A percentile compares a stretch with the other conserved stretches of the same genome.
phyloP scores from a whole-genome alignment of 176 grass and related monocot species.

The Bolboschoenus planiculmis region DNA sequence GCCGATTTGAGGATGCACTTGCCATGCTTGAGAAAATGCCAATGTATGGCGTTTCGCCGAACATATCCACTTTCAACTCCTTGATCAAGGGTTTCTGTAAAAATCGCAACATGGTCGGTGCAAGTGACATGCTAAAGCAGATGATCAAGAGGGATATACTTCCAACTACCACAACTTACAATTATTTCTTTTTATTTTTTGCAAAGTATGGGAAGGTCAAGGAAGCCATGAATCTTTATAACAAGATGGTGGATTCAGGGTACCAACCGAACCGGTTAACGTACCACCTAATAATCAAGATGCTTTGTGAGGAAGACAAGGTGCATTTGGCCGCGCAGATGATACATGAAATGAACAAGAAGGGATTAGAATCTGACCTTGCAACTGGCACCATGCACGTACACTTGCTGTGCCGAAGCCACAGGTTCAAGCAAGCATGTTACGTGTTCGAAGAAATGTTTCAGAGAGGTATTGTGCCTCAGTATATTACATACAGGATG shows the following conservation, averaged over 20 bases:
- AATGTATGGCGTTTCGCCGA: constrained; percentile 52
- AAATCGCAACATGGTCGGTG: constrained; percentile 47
- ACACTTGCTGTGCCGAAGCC: constrained; percentile 59
- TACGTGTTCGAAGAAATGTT: constrained; percentile 67
- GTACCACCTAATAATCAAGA: constrained; percentile 66
- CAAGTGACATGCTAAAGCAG: constrained; percentile 51
- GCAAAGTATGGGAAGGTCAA: constrained; percentile 44
- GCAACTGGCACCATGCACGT: constrained; percentile 77
- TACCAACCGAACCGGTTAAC: constrained; percentile 46
- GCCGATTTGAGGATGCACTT: constrained; percentile 55
- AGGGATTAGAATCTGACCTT: constrained; percentile 57
- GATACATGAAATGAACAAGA: constrained; percentile 61
- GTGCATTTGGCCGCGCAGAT: constrained; percentile 46
- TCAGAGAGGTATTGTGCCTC: constrained; percentile 56
- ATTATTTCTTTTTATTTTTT: constrained; percentile 71
- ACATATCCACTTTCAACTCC: constrained; percentile 77
- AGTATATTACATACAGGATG: constrained; percentile 73
- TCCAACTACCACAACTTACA: constrained; percentile 63
- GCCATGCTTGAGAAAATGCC: constrained; percentile 79
- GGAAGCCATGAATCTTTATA: constrained; percentile 74
- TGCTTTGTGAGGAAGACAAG: constrained; percentile 54
- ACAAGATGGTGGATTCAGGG: constrained; percentile 63
- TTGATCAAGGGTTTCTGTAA: constrained; percentile 71
- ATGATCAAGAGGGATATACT: constrained; percentile 56
- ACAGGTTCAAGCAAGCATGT: constrained; percentile 47